Conservation (phyloP, 1,139 yeast species). For the Yamadazyma oceani region DNA sequence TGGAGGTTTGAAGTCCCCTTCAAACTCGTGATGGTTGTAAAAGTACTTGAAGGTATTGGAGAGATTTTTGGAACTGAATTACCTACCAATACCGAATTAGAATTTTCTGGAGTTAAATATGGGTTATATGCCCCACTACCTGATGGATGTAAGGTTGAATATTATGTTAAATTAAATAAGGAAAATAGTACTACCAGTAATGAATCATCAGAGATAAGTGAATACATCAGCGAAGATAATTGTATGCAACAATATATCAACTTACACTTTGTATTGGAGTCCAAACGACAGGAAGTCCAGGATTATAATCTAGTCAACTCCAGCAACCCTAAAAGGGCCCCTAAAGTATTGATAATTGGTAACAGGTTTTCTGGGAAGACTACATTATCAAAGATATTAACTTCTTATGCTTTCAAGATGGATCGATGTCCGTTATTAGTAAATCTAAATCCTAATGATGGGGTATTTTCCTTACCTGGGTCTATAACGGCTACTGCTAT, state of each 20-base stretch:
- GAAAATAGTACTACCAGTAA: constrained; percentile 35
- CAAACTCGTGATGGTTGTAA: constrained; percentile 55
- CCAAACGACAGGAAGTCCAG: constrained; percentile 44
- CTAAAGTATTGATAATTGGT: constrained; percentile 75
- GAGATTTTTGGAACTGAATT: constrained; percentile 94
- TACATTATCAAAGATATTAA: constrained; percentile 63
- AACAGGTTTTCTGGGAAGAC: constrained; percentile 77
- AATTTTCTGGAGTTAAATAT: constrained; percentile 56
- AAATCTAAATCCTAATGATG: constrained; percentile 81
- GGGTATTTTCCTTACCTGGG: constrained; percentile 82
- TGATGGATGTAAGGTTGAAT: constrained; percentile 51
- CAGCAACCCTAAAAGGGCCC: constrained; percentile 39
- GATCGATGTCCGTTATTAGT: constrained; percentile 65
- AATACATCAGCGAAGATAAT: constrained; percentile 71
- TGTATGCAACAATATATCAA: constrained; percentile 64
- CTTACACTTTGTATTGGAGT: constrained; percentile 76
- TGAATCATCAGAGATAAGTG: constrained; percentile 42
- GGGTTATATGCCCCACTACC: constrained; percentile 60
- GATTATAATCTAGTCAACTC: constrained; percentile 25
- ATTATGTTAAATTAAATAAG: constrained; percentile 47
- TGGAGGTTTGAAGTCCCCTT: constrained; percentile 83
- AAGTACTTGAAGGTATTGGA: constrained; percentile 66
- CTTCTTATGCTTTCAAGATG: constrained; percentile 75
- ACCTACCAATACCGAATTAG: constrained; percentile 66
- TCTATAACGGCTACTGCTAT: constrained; percentile 82